Conservation (phyloP, 202 grass and related monocot genomes). For the Zoysia matrella region DNA sequence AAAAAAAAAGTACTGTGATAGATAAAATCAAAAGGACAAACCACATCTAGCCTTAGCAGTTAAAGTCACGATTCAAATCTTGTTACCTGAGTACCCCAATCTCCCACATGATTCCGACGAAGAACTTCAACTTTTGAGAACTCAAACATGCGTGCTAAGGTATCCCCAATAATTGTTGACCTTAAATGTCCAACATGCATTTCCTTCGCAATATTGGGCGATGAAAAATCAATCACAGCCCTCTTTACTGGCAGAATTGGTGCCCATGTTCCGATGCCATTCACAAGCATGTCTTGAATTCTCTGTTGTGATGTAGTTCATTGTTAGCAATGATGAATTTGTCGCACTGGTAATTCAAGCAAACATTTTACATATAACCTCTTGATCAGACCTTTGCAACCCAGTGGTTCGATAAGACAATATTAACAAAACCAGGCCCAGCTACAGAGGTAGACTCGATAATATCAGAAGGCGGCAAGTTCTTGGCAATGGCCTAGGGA, state of each 20-base stretch:
- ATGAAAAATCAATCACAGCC: constrained; percentile 91
- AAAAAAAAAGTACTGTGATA: constrained; percentile 7
- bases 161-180: constrained; percentile 96
- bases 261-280: too few relatives aligned
- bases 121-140: constrained; percentile 90
- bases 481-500: constrained; percentile 75
- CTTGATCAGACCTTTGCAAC: constrained; percentile 69
- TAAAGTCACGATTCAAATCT: not conserved
- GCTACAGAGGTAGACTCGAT: constrained; percentile 91
- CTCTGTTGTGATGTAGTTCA: constrained; percentile 57
- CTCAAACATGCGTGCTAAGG: constrained; percentile 93
- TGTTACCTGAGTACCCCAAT: constrained; percentile 48
- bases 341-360: not conserved
- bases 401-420: constrained; percentile 79
- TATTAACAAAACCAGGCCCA: constrained; percentile 98
- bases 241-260: constrained; percentile 39
- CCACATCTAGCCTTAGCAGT: constrained; percentile 2
- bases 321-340: constrained; percentile 26
- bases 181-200: constrained; percentile 98
- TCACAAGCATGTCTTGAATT: constrained; percentile 30
- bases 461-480: constrained; percentile 80
- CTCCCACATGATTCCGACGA: constrained; percentile 78
- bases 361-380: constrained; percentile 38
- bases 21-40: not conserved
- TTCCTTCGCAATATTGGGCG: constrained; percentile 99